These are phyloP conservation scores for Sugiyamaella chiloensis DNA, from an alignment of 805 yeast species.

Conservation along the genomic window DNA sequence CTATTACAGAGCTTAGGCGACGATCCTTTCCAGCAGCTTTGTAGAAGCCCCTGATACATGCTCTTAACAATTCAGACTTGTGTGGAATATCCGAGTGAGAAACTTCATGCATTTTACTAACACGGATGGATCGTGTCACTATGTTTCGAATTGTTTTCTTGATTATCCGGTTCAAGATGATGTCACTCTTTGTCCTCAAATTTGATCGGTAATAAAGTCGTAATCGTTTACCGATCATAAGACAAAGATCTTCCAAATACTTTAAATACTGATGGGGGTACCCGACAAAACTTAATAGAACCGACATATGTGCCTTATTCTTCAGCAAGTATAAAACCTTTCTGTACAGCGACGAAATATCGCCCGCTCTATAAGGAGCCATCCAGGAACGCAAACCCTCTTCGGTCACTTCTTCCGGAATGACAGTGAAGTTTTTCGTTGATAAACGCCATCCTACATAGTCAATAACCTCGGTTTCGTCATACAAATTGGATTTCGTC, in stretches of 20 bases:
- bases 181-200: too few relatives aligned
- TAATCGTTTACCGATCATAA: not conserved
- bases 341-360: not conserved
- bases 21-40: too few relatives aligned
- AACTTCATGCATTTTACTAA: too few relatives aligned
- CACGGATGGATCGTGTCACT: too few relatives aligned
- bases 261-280: not conserved
- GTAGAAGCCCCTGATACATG: not conserved
- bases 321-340: not conserved
- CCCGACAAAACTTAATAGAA: not conserved
- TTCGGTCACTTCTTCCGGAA: slow-evolving; percentile 10
- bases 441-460: slow-evolving; percentile 19
- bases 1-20: too few relatives aligned
- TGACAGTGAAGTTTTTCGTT: slow-evolving; percentile 22
- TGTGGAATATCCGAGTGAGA: too few relatives aligned
- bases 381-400: not conserved
- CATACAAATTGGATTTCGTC: slow-evolving; percentile 23
- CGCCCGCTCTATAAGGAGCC: not conserved
- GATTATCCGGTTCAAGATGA: too few relatives aligned
- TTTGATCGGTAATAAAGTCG: too few relatives aligned
- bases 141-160: too few relatives aligned
- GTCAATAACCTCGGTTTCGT: slow-evolving; percentile 4
- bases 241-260: not conserved
- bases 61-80: not conserved
- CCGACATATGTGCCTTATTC: not conserved